Evolutionary conservation across 345 rosid species (phyloP).

Genomic region (Camelina neglecta): DNA sequence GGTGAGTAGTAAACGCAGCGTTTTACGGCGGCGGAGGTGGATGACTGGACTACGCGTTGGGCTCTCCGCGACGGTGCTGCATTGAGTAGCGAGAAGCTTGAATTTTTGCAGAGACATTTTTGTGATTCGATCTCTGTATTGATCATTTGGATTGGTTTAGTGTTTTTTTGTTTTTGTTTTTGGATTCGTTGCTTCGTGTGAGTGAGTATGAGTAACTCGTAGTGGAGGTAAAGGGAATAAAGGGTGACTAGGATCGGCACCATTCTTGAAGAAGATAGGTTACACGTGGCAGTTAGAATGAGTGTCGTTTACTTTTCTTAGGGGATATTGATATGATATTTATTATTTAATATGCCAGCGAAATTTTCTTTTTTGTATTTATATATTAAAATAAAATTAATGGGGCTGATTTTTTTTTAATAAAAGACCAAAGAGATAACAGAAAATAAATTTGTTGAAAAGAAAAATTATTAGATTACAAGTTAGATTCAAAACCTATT

Average conservation of each 20-base stretch:
- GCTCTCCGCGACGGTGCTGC: conserved; percentile 76
- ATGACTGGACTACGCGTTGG: conserved; percentile 83
- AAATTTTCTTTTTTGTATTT: not conserved
- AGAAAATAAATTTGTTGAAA: too few species aligned
- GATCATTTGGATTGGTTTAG: conserved; percentile 4
- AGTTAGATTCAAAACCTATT: too few species aligned
- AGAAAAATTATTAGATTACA: too few species aligned
- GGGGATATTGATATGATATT: not conserved
- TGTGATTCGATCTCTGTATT: not conserved
- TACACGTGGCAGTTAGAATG: conserved; percentile 46
- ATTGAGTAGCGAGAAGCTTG: conserved; percentile 85
- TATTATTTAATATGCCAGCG: not conserved
- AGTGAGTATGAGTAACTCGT: conserved; percentile 12
- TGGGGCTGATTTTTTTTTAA: not conserved
- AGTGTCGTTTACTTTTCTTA: not conserved
- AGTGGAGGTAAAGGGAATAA: conserved; percentile 31
- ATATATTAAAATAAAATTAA: not conserved
- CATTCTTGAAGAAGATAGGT: conserved; percentile 44
- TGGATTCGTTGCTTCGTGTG: conserved; percentile 29
- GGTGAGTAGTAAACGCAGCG: conserved; percentile 80
- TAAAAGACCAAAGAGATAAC: too few species aligned
- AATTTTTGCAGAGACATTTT: conserved; percentile 74
- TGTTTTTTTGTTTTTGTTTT: not conserved
- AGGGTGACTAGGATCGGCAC: conserved; percentile 37
- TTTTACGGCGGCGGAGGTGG: conserved; percentile 88